phyloP scores from a whole-genome alignment of 2,329 filamentous ascomycete species.

The Cordyceps farinosa region DNA sequence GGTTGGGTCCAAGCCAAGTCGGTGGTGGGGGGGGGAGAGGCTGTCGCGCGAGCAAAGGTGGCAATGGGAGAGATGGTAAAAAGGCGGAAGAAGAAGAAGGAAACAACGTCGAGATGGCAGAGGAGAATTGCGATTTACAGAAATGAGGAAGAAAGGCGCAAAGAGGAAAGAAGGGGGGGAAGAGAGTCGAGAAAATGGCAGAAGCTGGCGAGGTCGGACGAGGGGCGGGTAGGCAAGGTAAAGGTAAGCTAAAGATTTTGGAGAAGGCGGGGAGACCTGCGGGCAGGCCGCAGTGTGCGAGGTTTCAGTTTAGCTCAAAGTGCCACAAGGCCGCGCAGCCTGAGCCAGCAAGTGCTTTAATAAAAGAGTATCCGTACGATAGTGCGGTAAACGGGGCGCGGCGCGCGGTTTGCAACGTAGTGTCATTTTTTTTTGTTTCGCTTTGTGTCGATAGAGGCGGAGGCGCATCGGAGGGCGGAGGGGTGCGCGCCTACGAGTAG shows the following conservation, averaged over 20 bases:
- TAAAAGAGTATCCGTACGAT: too few relatives aligned
- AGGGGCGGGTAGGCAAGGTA: not conserved
- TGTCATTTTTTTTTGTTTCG: too few relatives aligned
- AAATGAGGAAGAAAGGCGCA: not conserved
- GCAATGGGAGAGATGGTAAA: not conserved
- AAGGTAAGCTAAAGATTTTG: constrained; percentile 2
- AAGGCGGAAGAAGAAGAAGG: not conserved
- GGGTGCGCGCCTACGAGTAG: too few relatives aligned
- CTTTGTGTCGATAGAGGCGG: too few relatives aligned
- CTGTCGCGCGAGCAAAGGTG: not conserved
- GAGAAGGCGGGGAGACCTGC: constrained; percentile 10
- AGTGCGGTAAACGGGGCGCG: too few relatives aligned
- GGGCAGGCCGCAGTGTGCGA: not conserved
- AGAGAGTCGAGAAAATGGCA: not conserved
- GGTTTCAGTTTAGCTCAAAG: not conserved
- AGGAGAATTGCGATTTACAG: not conserved
- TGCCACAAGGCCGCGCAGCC: too few relatives aligned
- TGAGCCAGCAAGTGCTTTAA: too few relatives aligned
- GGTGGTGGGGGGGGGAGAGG: not conserved
- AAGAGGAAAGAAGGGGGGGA: not conserved
- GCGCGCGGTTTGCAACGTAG: too few relatives aligned
- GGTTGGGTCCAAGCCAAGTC: not conserved
- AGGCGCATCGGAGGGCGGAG: too few relatives aligned
- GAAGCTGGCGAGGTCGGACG: not conserved
- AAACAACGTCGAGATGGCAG: not conserved